phyloP scores from a whole-genome alignment of 352 stramenopile species.

The Lagenidium giganteum region DNA sequence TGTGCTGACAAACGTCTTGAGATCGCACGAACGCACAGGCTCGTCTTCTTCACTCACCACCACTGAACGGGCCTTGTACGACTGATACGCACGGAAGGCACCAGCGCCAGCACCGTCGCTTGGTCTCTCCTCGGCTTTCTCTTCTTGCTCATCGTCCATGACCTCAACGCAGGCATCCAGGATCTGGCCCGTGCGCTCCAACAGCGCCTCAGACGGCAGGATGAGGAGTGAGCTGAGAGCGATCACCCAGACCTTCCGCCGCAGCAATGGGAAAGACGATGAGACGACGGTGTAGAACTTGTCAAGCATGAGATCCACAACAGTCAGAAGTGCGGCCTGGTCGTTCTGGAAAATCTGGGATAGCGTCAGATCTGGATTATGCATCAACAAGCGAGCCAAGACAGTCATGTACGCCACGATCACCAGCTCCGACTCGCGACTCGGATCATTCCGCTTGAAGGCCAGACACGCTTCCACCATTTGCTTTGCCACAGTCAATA shows the following conservation, averaged over 20 bases:
- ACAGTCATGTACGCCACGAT: constrained; percentile 62
- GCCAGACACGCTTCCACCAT: constrained; percentile 43
- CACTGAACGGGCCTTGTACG: no score
- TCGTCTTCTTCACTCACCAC: no score
- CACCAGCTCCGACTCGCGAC: constrained; percentile 49
- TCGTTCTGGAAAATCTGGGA: constrained; percentile 38
- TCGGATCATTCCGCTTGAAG: constrained; percentile 30
- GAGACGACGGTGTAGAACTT: constrained; percentile 71
- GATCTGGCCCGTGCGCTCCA: constrained; percentile 62
- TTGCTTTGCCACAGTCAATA: constrained; percentile 24
- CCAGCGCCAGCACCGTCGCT: constrained; percentile 13
- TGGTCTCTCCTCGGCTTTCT: no score
- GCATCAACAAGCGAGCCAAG: constrained; percentile 40
- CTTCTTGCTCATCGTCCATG: constrained; percentile 59
- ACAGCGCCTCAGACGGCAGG: constrained; percentile 25
- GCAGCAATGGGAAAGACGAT: constrained; percentile 44
- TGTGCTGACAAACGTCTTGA: no score
- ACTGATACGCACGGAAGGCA: constrained; percentile 50
- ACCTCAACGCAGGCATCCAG: constrained; percentile 62
- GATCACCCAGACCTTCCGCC: constrained; percentile 69
- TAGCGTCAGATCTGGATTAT: constrained; percentile 39
- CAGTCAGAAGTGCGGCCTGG: constrained; percentile 21
- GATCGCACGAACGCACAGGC: no score
- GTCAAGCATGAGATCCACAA: constrained; percentile 58
- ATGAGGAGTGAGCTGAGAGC: constrained; percentile 39